Percentiles rank a stretch among this genome's conserved stretches.
Conservation (phyloP, 2,329 filamentous ascomycete genomes). For the Pezicula rhizophila region DNA sequence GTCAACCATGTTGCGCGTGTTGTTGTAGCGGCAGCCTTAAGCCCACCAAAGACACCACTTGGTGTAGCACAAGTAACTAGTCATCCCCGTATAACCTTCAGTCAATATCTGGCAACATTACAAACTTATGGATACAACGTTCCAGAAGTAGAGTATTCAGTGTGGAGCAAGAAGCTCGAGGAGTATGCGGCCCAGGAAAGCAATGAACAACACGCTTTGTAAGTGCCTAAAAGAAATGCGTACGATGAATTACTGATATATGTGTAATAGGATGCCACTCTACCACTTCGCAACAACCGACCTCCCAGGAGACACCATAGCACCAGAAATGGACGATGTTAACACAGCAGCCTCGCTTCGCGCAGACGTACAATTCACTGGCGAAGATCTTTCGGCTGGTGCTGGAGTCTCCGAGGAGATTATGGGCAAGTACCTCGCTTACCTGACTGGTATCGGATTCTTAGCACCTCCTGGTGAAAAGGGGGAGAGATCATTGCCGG, state of each 20-base stretch:
- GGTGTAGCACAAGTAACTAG: constrained; percentile 73
- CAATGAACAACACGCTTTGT: constrained; percentile 61
- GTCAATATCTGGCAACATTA: constrained; percentile 67
- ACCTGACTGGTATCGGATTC: constrained; percentile 25
- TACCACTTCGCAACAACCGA: constrained; percentile 68
- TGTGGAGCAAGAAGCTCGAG: constrained; percentile 64
- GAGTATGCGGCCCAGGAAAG: constrained; percentile 46
- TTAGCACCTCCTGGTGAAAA: constrained; percentile 13
- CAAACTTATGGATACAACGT: constrained; percentile 68
- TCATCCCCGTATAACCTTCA: constrained; percentile 72
- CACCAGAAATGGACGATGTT: constrained; percentile 62
- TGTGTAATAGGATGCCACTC: constrained; percentile 45
- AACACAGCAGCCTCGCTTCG: constrained; percentile 62
- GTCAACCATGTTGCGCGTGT: constrained; percentile 79
- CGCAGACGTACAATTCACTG: constrained; percentile 42
- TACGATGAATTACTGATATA: background rate
- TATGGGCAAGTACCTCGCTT: constrained; percentile 25
- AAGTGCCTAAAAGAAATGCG: constrained; percentile 24
- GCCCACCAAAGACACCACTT: constrained; percentile 11
- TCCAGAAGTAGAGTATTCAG: constrained; percentile 59
- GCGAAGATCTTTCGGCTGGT: constrained; percentile 21
- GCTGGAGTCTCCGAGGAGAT: constrained; percentile 22
- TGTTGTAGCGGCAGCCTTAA: constrained; percentile 59
- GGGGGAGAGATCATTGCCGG: constrained; percentile 23
- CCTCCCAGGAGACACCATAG: constrained; percentile 60